Percentiles rank a stretch among this genome's conserved stretches.
These are phyloP conservation scores for Geranium brycei DNA, from an alignment of 345 rosid species.

Conservation along the genomic window DNA sequence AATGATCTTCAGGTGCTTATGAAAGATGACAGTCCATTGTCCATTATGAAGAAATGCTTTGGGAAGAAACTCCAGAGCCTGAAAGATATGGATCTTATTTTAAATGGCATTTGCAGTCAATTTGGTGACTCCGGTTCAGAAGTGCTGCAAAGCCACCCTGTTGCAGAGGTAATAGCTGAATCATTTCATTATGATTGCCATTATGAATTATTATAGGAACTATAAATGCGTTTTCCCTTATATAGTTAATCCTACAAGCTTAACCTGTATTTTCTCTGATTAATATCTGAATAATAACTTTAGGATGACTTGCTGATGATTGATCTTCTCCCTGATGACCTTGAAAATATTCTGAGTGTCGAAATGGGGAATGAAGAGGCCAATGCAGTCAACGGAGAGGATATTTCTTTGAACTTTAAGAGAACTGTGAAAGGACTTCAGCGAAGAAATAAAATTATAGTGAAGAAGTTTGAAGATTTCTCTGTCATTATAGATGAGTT, in stretches of 20 bases:
- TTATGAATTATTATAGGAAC: neutral
- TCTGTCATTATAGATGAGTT: constrained; percentile 37
- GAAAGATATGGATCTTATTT: constrained; percentile 42
- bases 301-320: constrained; percentile 37
- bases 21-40: constrained; percentile 39
- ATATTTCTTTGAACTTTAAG: constrained; percentile 36
- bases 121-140: constrained; percentile 20
- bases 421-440: constrained; percentile 39
- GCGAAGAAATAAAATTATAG: constrained; percentile 33
- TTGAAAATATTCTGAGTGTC: constrained; percentile 18
- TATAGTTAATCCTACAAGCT: neutral
- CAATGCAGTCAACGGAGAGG: constrained; percentile 23
- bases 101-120: constrained; percentile 29
- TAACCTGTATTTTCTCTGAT: constrained; percentile 8
- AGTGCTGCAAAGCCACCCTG: constrained; percentile 18
- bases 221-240: neutral
- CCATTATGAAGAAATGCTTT: constrained; percentile 39
- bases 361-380: constrained; percentile 25
- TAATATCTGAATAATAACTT: constrained; percentile 6
- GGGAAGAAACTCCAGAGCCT: constrained; percentile 39
- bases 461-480: constrained; percentile 36
- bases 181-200: neutral
- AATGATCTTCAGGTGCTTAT: constrained; percentile 39
- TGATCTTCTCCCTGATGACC: constrained; percentile 23
- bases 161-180: constrained; percentile 32